phyloP scores from a whole-genome alignment of 768 basidiomycete genomes.

The Tricholoma sp. region DNA sequence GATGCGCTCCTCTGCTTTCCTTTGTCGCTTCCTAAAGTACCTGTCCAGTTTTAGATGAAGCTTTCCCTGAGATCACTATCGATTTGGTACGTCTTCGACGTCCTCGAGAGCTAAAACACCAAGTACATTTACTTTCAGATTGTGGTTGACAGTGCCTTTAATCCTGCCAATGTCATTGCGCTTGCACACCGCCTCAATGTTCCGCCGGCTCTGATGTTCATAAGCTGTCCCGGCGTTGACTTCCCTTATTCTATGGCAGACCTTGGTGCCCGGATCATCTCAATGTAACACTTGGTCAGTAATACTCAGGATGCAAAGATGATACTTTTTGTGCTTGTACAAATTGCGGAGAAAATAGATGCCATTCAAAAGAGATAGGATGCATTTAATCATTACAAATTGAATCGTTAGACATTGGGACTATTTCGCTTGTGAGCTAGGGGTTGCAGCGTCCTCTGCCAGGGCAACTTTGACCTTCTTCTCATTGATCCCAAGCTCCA shows the following conservation, averaged over 20 bases:
- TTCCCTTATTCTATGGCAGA: slow-evolving; percentile 42
- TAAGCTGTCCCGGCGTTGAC: slow-evolving; percentile 49
- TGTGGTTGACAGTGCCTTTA: slow-evolving; percentile 23
- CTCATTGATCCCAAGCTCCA: background rate
- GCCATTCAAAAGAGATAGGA: too few relatives aligned
- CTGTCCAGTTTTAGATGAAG: slow-evolving; percentile 48
- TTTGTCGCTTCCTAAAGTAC: background rate
- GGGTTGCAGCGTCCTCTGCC: background rate
- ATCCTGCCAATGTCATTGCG: slow-evolving; percentile 40
- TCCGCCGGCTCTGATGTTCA: slow-evolving; percentile 56
- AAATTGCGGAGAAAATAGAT: too few relatives aligned
- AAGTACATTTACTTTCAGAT: slow-evolving; percentile 26
- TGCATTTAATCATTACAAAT: too few relatives aligned
- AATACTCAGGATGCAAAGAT: too few relatives aligned
- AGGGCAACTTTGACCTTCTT: background rate
- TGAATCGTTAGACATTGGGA: background rate
- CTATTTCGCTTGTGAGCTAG: too few relatives aligned
- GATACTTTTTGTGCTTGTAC: too few relatives aligned
- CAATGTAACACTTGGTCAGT: slow-evolving; percentile 17
- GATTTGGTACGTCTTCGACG: slow-evolving; percentile 42
- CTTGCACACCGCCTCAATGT: slow-evolving; percentile 45
- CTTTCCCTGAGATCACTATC: slow-evolving; percentile 60
- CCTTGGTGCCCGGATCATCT: slow-evolving; percentile 48
- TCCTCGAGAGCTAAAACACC: background rate
- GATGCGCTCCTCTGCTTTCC: slow-evolving; percentile 7